Evolutionary conservation across 495 filamentous ascomycete genomes (phyloP).

Genomic region (Trichoderma reesei): DNA sequence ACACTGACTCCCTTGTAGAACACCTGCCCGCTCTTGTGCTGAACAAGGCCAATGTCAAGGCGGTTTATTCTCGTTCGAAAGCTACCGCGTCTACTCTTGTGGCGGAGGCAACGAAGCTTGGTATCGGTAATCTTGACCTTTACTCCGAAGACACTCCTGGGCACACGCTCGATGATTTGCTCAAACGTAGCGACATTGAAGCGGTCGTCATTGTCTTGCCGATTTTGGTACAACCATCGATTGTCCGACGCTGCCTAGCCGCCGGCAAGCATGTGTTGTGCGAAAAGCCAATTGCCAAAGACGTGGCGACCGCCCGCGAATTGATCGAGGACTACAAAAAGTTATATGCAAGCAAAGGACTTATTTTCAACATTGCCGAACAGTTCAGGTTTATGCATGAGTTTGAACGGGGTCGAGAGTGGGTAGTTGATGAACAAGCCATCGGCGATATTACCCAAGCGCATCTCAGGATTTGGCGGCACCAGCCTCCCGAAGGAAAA

Average conservation of each 20-base stretch:
- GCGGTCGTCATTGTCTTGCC: constrained; percentile 65
- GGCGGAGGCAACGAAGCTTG: constrained; percentile 21
- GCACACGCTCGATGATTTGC: constrained; percentile 48
- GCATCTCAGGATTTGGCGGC: constrained; percentile 13
- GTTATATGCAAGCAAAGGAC: constrained; percentile 31
- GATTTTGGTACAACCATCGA: constrained; percentile 46
- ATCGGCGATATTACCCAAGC: constrained; percentile 38
- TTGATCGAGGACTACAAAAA: constrained; percentile 53
- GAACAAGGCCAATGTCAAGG: constrained; percentile 40
- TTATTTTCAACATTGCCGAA: constrained; percentile 60
- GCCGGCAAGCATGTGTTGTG: constrained; percentile 72
- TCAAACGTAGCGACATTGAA: constrained; percentile 52
- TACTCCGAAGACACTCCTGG: constrained; percentile 51
- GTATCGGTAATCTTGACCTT: constrained; percentile 33
- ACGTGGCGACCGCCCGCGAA: constrained; percentile 51
- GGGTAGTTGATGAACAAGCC: constrained; percentile 49
- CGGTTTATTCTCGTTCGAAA: constrained; percentile 52
- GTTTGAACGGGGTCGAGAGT: constrained; percentile 52
- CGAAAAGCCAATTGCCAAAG: constrained; percentile 74
- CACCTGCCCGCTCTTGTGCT: constrained; percentile 43
- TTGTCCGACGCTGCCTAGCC: constrained; percentile 48
- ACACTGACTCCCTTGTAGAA: neutral
- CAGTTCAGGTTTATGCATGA: constrained; percentile 60
- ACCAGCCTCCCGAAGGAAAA: constrained; percentile 10
- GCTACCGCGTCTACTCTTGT: constrained; percentile 23